Base-by-base conservation (phyloP, 2,329 filamentous ascomycete species). In the Capronia coronata region DNA sequence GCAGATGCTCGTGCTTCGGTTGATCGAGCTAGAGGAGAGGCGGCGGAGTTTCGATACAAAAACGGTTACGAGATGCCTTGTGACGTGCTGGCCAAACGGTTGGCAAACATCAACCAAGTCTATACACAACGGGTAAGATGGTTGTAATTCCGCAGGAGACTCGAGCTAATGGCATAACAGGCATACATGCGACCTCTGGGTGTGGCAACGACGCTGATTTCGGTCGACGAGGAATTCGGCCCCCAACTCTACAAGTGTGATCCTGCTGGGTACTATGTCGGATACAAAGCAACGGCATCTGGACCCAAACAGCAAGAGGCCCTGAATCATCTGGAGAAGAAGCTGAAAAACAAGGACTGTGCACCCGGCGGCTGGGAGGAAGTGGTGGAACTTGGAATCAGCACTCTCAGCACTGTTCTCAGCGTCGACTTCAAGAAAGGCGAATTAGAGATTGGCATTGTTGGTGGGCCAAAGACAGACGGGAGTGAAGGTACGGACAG, bases 361-460 rank as follows among this genome's bases (percentile, higher is more conserved):
- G 93, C 91, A 29, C 86, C 93, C 50, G 93, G 93, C 54, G 83
- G 75, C 65, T 98, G 93, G 93, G 87, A 95, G 71, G 93, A 98
- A 54, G 93, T 98, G 42, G 91, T 98, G 43, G 93, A 98, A 76
- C 78, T 97, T 63, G 93, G 87, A 51, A 98, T 98, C 69, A 87
- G 88, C 38, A 91, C 93, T 5, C 75, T 98, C 69, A 95, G 90
- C 79, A 94, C 87, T 29, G 90, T 98, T 53, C 78, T 98, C 58
- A 96, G 91, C 71, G 94, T 97, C 70, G 93, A 98, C 70, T 98
- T 98, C 78, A 98, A 98, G 81, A 97, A 97, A 78, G 86, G 86
- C 62, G 93, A 98, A 76, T 84, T 98, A 68, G 93, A 98, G 75
- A 87, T 98, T 71, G 93, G 93, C 57, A 90, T 98, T 65, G 93